Conservation (phyloP, 2,329 filamentous ascomycete genomes). For the Pezizomycotina sp. region DNA sequence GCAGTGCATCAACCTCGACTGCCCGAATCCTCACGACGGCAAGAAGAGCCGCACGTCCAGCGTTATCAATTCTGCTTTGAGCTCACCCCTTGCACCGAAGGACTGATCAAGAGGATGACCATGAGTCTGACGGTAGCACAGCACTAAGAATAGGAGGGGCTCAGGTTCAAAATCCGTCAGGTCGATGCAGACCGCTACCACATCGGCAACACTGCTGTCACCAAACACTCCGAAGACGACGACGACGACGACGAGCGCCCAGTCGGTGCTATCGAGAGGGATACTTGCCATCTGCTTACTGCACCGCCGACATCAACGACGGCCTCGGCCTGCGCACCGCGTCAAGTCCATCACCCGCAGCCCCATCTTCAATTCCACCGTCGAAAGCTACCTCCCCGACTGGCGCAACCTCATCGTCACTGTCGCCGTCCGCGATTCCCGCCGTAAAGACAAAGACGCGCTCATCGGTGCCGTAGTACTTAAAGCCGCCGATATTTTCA, state of each 20-base stretch:
- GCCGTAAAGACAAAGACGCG: constrained; percentile 82
- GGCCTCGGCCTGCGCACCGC: constrained; percentile 58
- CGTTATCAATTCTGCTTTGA: too few species aligned
- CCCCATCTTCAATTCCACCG: constrained; percentile 93
- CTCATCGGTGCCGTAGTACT: constrained; percentile 83
- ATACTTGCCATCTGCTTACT: constrained; percentile 70
- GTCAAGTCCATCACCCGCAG: constrained; percentile 85
- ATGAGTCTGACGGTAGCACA: constrained; percentile 72
- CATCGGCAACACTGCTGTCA: constrained; percentile 45
- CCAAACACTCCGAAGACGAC: constrained; percentile 64
- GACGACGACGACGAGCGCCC: constrained; percentile 16
- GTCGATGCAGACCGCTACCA: constrained; percentile 12
- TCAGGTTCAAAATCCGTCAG: too few species aligned
- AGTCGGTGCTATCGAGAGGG: constrained; percentile 10
- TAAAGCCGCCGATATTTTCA: constrained; percentile 68
- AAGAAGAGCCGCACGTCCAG: too few species aligned
- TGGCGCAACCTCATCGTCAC: constrained; percentile 82
- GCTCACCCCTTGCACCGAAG: too few species aligned
- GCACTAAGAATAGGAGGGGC: too few species aligned
- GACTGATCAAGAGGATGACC: too few species aligned
- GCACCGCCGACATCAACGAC: constrained; percentile 79
- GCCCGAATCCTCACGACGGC: constrained; percentile 9
- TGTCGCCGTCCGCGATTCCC: constrained; percentile 73
- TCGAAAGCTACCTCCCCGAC: constrained; percentile 84
- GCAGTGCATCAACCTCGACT: constrained; percentile 82